Evolutionary conservation across 2,329 filamentous ascomycete species (phyloP).

Genomic region (Penicillium palitans): DNA sequence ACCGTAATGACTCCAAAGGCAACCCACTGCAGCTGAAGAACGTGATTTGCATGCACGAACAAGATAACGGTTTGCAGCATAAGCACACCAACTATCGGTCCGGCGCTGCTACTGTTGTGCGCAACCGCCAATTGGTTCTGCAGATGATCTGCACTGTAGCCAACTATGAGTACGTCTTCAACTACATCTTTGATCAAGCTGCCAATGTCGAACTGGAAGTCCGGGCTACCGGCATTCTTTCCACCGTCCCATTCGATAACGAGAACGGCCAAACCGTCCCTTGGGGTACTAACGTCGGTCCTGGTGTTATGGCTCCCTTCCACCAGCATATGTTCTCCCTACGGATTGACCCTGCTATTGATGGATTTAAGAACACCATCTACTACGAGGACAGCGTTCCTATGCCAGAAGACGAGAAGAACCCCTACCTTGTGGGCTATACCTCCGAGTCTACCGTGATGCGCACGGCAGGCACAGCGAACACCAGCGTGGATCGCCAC

Average conservation of each 20-base stretch:
- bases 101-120: conserved; percentile 61
- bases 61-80: conserved; percentile 68
- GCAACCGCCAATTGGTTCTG: conserved; percentile 65
- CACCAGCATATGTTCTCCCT: conserved; percentile 78
- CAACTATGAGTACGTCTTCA: conserved; percentile 73
- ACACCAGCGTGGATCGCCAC: conserved; percentile 50
- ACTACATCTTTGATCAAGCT: conserved; percentile 71
- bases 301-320: conserved; percentile 66
- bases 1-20: conserved; percentile 61
- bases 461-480: conserved; percentile 48
- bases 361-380: conserved; percentile 57
- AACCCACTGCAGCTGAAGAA: conserved; percentile 62
- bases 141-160: conserved; percentile 70
- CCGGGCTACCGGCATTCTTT: conserved; percentile 67
- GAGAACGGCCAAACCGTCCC: conserved; percentile 61
- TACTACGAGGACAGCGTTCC: conserved; percentile 61
- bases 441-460: conserved; percentile 51
- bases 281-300: conserved; percentile 68
- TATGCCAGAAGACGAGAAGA: conserved; percentile 55
- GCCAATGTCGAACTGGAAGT: conserved; percentile 68
- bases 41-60: conserved; percentile 68
- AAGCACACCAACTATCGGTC: conserved; percentile 73
- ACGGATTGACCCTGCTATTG: conserved; percentile 63
- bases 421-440: conserved; percentile 56
- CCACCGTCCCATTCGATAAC: conserved; percentile 65